Conservation (phyloP, 768 basidiomycete species). For the Boletus sp. region DNA sequence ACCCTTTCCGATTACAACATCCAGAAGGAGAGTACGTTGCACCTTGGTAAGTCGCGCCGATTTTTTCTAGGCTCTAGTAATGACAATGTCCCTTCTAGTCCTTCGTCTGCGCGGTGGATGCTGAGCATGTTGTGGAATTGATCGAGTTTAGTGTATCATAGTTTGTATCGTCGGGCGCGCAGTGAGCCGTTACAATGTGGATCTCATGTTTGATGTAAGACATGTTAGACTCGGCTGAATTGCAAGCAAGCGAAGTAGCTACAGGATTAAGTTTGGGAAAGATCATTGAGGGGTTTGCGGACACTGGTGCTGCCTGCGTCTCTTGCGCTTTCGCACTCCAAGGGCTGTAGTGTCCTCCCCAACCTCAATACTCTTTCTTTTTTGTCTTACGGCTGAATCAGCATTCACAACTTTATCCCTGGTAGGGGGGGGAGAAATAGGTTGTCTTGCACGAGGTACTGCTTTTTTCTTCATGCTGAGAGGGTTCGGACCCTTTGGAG, state of each 20-base stretch:
- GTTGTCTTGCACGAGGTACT: constrained; percentile 8
- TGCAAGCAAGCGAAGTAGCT: not conserved
- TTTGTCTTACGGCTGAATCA: constrained; percentile 6
- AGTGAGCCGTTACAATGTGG: not conserved
- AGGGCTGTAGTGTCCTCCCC: not conserved
- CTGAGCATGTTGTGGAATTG: constrained; percentile 23
- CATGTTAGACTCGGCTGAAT: not conserved
- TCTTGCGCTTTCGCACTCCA: constrained; percentile 20
- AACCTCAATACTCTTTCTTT: constrained; percentile 11
- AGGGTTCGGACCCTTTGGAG: constrained; percentile 87
- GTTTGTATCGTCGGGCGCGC: not conserved
- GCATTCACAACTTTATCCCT: not conserved
- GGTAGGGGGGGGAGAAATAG: not conserved
- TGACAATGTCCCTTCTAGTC: constrained; percentile 34
- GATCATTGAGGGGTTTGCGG: not conserved
- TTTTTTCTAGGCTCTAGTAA: accelerated
- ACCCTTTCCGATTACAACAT: constrained; percentile 78
- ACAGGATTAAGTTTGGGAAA: not conserved
- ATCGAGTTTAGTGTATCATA: not conserved
- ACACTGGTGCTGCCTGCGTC: constrained; percentile 15
- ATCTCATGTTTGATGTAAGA: not conserved
- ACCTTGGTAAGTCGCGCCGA: constrained; percentile 38
- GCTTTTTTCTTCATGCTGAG: constrained; percentile 90
- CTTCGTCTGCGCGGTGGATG: constrained; percentile 80
- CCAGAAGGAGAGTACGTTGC: constrained; percentile 70